Evolutionary conservation across 83 land plant species (phyloP), one percentile per base, ranked within the genome.

Genomic region (Isoetes engelmannii): DNA sequence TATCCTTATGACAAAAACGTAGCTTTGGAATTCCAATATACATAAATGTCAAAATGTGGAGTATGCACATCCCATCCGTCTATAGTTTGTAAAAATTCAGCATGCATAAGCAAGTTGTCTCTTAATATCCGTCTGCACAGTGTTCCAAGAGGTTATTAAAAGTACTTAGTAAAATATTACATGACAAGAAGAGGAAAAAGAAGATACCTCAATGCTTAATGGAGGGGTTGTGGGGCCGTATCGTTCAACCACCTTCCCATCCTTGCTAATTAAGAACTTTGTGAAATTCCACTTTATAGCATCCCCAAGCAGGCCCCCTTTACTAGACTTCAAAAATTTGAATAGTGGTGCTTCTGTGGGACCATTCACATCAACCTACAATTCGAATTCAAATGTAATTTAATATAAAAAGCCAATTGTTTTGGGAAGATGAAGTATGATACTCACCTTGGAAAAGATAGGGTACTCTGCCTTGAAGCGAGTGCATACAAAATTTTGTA

Each of bases 191-290:
- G 37, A 28, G 37, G 37, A 19, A 59, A 4, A 12, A 19, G 62
- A 42, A 59, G 18, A 12, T 61, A 92, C 97, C 92, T 87, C 97
- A 53, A 92, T 83, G 66, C 79, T 83, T 6, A 72, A 77, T 17
- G 97, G 98, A 43, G 87, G 79, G 41, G 98, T 92, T 5, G 98
- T 90, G 13, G 98, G 96, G 8, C 86, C 92, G 81, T 90, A 92
- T 41, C 98, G 89, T 15, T 82, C 83, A 13, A 90, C 87, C 45
- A 92, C 97, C 7, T 84, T 63, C 7, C 97, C 97, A 21, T 89
- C 83, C 53, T 81, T 87, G 74, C 85, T 88, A 4, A 92, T 85
- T 69, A 92, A 63, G 69, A 92, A 92, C 86, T 92, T 92, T 41
- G 83, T 48, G 67, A 92, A 92, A 55, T 92, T 92, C 98, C 96